Conservation (phyloP, 139 green algal species). For the Coelastrella sp. region DNA sequence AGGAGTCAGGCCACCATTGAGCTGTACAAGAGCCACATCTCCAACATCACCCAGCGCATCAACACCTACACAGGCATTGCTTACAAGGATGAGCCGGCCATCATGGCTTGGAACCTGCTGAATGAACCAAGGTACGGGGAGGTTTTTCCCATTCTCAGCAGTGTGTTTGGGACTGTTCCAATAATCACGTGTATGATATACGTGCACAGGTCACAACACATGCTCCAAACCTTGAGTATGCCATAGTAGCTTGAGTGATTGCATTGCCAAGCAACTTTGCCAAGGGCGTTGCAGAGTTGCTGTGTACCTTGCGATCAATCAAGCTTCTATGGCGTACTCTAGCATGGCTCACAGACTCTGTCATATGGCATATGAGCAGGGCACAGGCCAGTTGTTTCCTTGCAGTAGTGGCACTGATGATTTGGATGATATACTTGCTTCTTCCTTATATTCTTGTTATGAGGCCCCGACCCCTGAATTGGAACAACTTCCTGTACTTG, state of each 20-base stretch:
- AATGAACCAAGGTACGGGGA: slow-evolving; percentile 31
- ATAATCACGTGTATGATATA: not conserved
- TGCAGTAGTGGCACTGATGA: too few species aligned
- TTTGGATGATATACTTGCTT: too few species aligned
- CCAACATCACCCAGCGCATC: slow-evolving; percentile 24
- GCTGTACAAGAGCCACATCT: slow-evolving; percentile 26
- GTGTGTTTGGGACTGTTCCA: not conserved
- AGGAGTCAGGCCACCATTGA: not conserved
- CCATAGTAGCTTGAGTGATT: too few species aligned
- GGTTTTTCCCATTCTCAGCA: not conserved
- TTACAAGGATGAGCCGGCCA: slow-evolving; percentile 30
- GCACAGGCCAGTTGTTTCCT: too few species aligned
- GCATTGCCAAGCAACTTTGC: too few species aligned
- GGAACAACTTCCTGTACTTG: not conserved
- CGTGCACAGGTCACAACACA: not conserved
- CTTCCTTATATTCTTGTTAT: not conserved
- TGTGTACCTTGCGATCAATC: too few species aligned
- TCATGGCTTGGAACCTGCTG: slow-evolving; percentile 33
- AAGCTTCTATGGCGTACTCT: too few species aligned
- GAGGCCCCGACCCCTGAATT: too few species aligned
- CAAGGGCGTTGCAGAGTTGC: too few species aligned
- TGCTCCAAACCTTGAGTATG: too few species aligned
- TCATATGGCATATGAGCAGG: too few species aligned
- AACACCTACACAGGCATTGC: slow-evolving; percentile 32
- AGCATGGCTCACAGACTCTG: too few species aligned